phyloP scores from a whole-genome alignment of 306 rosid genomes.

The Astragalus membranaceus region DNA sequence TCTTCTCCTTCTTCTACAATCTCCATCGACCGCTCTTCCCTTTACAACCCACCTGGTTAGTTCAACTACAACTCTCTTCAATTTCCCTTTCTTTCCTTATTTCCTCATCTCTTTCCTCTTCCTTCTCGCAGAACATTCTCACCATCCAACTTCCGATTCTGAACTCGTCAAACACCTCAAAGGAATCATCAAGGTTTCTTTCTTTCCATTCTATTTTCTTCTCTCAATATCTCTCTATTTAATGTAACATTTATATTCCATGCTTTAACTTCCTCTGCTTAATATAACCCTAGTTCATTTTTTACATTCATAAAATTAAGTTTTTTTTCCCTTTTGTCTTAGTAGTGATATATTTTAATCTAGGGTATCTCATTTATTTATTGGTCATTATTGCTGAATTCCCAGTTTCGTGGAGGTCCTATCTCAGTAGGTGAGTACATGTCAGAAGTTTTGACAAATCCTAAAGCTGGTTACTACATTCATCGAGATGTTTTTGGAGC shows the following conservation, averaged over 20 bases:
- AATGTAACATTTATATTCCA: background rate
- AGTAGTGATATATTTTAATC: background rate
- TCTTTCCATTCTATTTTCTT: background rate
- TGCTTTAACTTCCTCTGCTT: background rate
- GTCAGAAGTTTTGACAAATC: conserved; percentile 95
- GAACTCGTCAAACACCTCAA: conserved; percentile 46
- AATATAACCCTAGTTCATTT: background rate
- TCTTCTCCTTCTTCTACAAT: conserved; percentile 8
- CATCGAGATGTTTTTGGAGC: conserved; percentile 93
- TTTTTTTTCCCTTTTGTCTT: background rate
- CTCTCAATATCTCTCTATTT: background rate
- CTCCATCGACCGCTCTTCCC: conserved; percentile 44
- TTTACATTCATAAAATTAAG: background rate
- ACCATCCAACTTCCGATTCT: conserved; percentile 33
- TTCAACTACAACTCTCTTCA: background rate
- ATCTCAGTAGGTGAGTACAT: conserved; percentile 90
- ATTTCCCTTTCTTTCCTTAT: background rate
- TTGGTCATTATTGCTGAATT: conserved; percentile 1
- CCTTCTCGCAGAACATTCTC: conserved; percentile 32
- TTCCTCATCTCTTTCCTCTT: background rate
- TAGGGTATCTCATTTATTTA: background rate
- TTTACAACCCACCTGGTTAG: conserved; percentile 37
- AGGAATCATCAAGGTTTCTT: conserved; percentile 47
- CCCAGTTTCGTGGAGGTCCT: conserved; percentile 98
- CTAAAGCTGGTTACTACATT: conserved; percentile 87